Conservation (phyloP, 2,329 filamentous ascomycete genomes). For the Microascus cirrosus region DNA sequence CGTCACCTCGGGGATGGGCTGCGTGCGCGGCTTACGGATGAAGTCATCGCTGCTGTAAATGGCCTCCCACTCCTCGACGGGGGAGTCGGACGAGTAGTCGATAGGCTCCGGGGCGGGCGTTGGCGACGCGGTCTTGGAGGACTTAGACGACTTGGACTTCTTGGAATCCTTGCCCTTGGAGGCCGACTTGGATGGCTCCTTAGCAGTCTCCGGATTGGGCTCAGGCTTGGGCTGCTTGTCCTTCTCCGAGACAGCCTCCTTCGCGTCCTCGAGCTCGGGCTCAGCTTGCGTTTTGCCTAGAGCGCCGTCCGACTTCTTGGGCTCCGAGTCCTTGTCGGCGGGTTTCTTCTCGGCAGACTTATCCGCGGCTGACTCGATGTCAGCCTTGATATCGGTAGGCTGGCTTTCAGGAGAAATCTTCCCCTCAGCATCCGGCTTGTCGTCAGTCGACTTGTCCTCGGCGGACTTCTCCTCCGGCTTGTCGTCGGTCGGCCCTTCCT, state of each 20-base stretch:
- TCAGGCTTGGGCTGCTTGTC: constrained; percentile 4
- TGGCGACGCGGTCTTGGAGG: constrained; percentile 8
- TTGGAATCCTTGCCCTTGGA: not conserved
- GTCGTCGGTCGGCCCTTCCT: constrained; percentile 6
- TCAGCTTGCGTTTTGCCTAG: constrained; percentile 7
- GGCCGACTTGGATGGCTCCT: constrained; percentile 8
- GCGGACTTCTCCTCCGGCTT: not conserved
- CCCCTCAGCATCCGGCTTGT: constrained; percentile 7
- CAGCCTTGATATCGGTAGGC: constrained; percentile 8
- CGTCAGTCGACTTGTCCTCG: constrained; percentile 8
- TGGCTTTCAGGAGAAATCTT: constrained; percentile 4
- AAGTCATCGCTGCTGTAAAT: constrained; percentile 49
- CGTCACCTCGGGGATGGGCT: constrained; percentile 20
- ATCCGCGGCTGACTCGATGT: constrained; percentile 7
- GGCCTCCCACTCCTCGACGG: constrained; percentile 47
- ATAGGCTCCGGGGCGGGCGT: constrained; percentile 25
- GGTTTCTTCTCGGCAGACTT: not conserved
- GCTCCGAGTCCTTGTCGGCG: constrained; percentile 3
- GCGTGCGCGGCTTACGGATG: constrained; percentile 34
- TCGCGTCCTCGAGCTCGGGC: constrained; percentile 2
- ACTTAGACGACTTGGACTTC: constrained; percentile 8
- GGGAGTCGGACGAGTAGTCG: constrained; percentile 47
- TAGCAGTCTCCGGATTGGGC: constrained; percentile 12
- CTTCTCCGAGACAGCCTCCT: constrained; percentile 13
- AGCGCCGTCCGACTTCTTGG: constrained; percentile 9